phyloP scores from a whole-genome alignment of 2,329 filamentous ascomycete species.

The Ophiocordyceps polyrhachis-furcata region DNA sequence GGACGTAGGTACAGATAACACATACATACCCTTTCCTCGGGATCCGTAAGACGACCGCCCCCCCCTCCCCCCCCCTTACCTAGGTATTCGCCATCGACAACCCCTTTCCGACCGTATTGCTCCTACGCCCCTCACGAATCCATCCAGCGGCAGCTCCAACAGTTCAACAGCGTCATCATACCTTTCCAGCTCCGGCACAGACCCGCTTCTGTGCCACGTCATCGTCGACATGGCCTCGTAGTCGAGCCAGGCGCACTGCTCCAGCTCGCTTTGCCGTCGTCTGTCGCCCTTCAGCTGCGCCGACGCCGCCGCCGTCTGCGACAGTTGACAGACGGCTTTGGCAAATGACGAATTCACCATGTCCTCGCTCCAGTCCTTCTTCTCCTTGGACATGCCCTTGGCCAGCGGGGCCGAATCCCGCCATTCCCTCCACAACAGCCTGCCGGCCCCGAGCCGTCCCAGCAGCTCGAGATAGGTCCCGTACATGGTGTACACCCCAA shows the following conservation, averaged over 20 bases:
- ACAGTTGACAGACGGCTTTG: slow-evolving; percentile 3
- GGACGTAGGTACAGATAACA: too few relatives aligned
- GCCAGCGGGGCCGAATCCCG: slow-evolving; percentile 3
- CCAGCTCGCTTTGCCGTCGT: slow-evolving; percentile 1
- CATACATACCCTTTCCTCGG: too few relatives aligned
- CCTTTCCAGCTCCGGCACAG: neutral
- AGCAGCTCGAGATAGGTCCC: slow-evolving; percentile 11
- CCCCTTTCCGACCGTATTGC: neutral
- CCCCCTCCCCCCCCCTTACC: too few relatives aligned
- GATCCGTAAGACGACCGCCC: too few relatives aligned
- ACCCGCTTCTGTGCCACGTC: neutral
- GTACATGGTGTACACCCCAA: slow-evolving; percentile 6
- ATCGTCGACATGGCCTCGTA: slow-evolving; percentile 5
- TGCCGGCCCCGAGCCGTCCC: slow-evolving; percentile 12
- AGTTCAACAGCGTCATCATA: neutral
- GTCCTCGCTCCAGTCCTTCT: neutral
- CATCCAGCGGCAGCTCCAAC: slow-evolving; percentile 2
- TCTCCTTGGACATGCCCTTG: neutral
- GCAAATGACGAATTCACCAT: slow-evolving; percentile 2
- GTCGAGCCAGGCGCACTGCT: slow-evolving; percentile 6
- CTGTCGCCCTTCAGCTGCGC: neutral
- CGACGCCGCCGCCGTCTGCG: too few relatives aligned
- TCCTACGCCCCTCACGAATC: neutral
- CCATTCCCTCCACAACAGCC: slow-evolving; percentile 15
- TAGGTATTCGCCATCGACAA: too few relatives aligned